Evolutionary conservation across 1,139 yeast species (phyloP).

Genomic region (Suhomyces choctaworum): DNA sequence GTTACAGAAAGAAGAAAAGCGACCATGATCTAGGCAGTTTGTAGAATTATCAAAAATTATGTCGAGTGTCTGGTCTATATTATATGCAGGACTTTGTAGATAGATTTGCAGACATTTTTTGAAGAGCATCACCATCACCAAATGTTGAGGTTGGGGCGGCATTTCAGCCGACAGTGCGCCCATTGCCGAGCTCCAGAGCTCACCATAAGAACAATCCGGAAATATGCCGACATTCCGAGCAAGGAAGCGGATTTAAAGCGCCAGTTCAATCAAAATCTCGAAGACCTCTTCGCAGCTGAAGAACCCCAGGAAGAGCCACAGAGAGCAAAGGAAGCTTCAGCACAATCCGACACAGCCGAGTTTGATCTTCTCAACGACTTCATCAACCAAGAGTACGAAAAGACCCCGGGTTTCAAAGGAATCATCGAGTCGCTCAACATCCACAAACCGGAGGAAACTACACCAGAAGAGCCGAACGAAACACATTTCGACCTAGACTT

Average conservation of each 20-base stretch:
- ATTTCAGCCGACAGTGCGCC: too few relatives aligned
- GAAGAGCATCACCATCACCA: too few relatives aligned
- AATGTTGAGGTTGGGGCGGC: too few relatives aligned
- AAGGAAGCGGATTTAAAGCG: slow-evolving; percentile 1
- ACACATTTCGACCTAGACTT: slow-evolving; percentile 19
- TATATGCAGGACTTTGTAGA: too few relatives aligned
- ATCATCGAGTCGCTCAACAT: slow-evolving; percentile 9
- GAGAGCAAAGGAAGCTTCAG: background rate
- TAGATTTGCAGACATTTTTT: too few relatives aligned
- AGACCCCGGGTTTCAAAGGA: slow-evolving; percentile 7
- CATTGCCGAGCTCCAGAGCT: too few relatives aligned
- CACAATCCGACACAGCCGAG: slow-evolving; percentile 8
- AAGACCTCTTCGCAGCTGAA: slow-evolving; percentile 1
- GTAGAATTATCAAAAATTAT: too few relatives aligned
- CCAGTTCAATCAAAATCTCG: slow-evolving; percentile 4
- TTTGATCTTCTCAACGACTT: slow-evolving; percentile 16
- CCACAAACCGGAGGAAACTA: slow-evolving; percentile 2
- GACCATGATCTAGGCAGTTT: too few relatives aligned
- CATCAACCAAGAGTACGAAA: slow-evolving; percentile 14
- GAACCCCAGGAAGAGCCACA: background rate
- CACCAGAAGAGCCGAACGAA: slow-evolving; percentile 15
- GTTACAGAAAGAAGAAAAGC: too few relatives aligned
- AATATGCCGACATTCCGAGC: background rate
- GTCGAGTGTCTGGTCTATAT: too few relatives aligned
- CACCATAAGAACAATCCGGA: background rate